Percentiles rank a stretch among this genome's conserved stretches.
Evolutionary conservation across 768 basidiomycete species (phyloP).

Genomic region (Hygrophorus pudorinus): DNA sequence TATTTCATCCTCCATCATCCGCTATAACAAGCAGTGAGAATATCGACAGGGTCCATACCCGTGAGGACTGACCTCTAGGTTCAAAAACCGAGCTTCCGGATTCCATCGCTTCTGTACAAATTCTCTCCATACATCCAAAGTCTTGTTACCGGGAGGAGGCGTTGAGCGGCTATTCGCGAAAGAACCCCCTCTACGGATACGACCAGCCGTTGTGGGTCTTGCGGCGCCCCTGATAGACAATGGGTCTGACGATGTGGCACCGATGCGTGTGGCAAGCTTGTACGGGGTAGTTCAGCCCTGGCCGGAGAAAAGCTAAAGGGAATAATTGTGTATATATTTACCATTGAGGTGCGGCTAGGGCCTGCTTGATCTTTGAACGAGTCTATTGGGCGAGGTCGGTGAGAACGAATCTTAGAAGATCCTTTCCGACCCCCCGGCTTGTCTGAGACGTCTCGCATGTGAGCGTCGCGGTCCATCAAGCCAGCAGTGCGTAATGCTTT

Average conservation of each 20-base stretch:
- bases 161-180: conserved; percentile 4
- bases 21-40: conserved; percentile 29
- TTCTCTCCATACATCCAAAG: conserved; percentile 64
- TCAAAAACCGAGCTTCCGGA: conserved; percentile 56
- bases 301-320: conserved; percentile 11
- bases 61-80: conserved; percentile 66
- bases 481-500: conserved; percentile 62
- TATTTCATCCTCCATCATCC: conserved; percentile 68
- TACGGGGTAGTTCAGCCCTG: conserved; percentile 14
- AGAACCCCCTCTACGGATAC: conserved; percentile 48
- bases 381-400: conserved; percentile 53
- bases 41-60: not conserved
- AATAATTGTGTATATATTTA: conserved; percentile 41
- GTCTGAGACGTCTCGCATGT: conserved; percentile 62
- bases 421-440: conserved; percentile 70
- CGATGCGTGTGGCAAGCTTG: conserved; percentile 23
- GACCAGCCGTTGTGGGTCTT: conserved; percentile 36
- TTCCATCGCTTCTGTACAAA: conserved; percentile 70
- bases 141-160: conserved; percentile 19
- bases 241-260: conserved; percentile 37
- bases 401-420: conserved; percentile 46
- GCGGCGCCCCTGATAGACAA: conserved; percentile 61
- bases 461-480: conserved; percentile 66
- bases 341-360: conserved; percentile 44
- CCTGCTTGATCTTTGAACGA: conserved; percentile 37